phyloP scores from a whole-genome alignment of 495 filamentous ascomycete species.

The Daldinia loculata region DNA sequence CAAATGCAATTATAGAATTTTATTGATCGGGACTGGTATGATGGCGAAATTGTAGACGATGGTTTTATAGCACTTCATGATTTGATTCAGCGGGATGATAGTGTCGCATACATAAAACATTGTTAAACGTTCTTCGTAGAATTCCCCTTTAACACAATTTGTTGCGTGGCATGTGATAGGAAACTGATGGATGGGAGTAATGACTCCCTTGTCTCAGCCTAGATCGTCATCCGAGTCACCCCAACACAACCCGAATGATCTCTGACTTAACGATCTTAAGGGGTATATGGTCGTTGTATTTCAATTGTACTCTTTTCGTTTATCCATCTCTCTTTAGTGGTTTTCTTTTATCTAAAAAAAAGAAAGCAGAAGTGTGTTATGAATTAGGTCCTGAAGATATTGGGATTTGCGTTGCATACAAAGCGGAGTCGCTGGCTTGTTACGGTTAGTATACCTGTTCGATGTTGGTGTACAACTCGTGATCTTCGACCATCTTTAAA shows the following conservation, averaged over 20 bases:
- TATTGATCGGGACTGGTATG: background rate
- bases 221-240: background rate
- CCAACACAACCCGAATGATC: background rate
- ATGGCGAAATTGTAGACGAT: background rate
- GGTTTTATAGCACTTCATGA: background rate
- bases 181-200: background rate
- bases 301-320: background rate
- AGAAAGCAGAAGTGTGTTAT: background rate
- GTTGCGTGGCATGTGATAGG: background rate
- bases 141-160: background rate
- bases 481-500: background rate
- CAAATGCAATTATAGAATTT: conserved; percentile 9
- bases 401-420: background rate
- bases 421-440: background rate
- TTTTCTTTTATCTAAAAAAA: background rate
- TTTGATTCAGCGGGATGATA: background rate
- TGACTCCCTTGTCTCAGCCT: background rate
- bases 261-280: background rate
- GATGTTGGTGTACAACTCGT: background rate
- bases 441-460: background rate
- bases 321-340: background rate
- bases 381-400: background rate
- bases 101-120: background rate
- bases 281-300: background rate
- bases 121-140: background rate